These are phyloP conservation scores for Cicer judaicum DNA, from an alignment of 306 rosid genomes.

Conservation along the genomic window DNA sequence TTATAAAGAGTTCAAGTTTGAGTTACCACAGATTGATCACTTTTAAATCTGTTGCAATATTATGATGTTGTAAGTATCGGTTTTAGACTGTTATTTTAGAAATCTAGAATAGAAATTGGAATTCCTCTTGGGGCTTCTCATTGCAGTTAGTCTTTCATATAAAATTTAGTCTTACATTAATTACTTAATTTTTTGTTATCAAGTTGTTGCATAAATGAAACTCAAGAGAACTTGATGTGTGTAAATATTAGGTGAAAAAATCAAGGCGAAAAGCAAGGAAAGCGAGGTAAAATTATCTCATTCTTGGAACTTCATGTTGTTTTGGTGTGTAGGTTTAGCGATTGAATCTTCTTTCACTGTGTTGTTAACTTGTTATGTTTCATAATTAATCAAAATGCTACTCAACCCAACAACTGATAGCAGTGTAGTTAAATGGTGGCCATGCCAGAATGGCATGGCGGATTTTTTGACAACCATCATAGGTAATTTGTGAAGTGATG, in stretches of 20 bases:
- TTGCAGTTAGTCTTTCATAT: conserved; percentile 20
- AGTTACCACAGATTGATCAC: conserved; percentile 25
- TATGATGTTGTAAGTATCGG: background rate
- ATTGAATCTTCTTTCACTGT: conserved; percentile 26
- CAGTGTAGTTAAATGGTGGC: too few species aligned
- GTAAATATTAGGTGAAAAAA: conserved; percentile 42
- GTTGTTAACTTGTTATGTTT: conserved; percentile 1
- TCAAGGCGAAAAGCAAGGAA: conserved; percentile 34
- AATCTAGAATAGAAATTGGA: conserved; percentile 16
- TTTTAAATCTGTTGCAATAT: conserved; percentile 25
- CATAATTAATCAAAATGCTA: conserved; percentile 34
- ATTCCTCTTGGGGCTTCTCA: conserved; percentile 22
- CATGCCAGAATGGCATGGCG: too few species aligned
- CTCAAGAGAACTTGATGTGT: conserved; percentile 28
- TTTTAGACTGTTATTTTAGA: conserved; percentile 14
- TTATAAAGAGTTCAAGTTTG: conserved; percentile 14
- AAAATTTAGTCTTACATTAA: background rate
- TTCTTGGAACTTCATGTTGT: conserved; percentile 27
- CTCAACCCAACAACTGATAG: background rate
- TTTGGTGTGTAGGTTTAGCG: conserved; percentile 4
- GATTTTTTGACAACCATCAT: too few species aligned
- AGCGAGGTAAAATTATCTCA: conserved; percentile 32
- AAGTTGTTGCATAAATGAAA: conserved; percentile 36
- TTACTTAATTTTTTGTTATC: background rate
- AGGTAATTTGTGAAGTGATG: too few species aligned